Evolutionary conservation across 305 asterid genomes (phyloP), one percentile per base, ranked within the genome.

Genomic region (Solanum chacoense): DNA sequence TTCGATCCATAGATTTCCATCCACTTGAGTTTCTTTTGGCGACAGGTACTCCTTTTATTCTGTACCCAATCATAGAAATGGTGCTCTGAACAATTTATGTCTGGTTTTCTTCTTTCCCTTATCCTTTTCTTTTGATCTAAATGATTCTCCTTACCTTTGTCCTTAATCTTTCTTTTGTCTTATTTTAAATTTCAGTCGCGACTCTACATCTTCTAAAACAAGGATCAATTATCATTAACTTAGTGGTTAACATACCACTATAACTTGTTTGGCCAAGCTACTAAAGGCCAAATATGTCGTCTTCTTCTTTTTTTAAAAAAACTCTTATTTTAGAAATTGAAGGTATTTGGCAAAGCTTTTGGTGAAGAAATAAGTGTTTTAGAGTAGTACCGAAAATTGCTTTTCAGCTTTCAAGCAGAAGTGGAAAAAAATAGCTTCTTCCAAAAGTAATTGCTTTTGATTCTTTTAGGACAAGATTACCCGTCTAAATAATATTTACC

Each of bases 11-110:
- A 88, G 98, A 96, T 87, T 98, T 98, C 92, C 99, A 98, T 92
- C 99, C 99, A 6, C 94, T 93, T 29, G 99, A 96, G 94, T 96
- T 98, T 92, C 97, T 98, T 90, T 91, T 98, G 86, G 99, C 99
- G 50, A 95, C 99, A 71, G 99, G 99, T 96, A 91, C 79, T 89
- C 29, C 31, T 55, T 84, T 83, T 50, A 50, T 31, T 55, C 87
- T 55, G 42, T 50, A 34, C 73, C 74, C 74, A 16, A 83, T 84
- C 45, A 12, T 84, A 31, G 45, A 84, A 55, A 31, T 84, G 32
- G 87, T 55, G 28, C 42, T 87, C 84, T 90, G 87, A 77, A 73
- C 83, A 29, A 55, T 84, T 55, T 32, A 3, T 84, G 74, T 32
- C 45, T 11, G 74, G 75, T 34, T 32, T 59, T 59, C 75, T 84